phyloP scores from a whole-genome alignment of 805 yeast genomes.

The Yarrowia sp. region DNA sequence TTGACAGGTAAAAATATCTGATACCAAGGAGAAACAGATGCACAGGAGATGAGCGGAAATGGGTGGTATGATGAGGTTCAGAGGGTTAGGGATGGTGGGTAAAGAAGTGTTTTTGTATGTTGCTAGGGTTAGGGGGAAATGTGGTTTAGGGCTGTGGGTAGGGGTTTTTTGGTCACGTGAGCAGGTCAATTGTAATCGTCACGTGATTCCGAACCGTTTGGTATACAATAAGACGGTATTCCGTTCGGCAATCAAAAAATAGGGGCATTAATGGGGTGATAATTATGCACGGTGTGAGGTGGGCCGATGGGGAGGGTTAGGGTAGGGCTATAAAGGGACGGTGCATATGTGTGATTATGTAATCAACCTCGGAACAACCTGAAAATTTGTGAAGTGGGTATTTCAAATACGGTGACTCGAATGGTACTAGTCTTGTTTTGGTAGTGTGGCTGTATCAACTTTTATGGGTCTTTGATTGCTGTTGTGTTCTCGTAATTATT shows the following conservation, averaged over 20 bases:
- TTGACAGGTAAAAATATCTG: neutral
- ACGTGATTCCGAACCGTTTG: neutral
- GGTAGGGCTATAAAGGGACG: neutral
- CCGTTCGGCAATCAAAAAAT: neutral
- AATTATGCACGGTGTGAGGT: neutral
- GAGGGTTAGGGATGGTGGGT: neutral
- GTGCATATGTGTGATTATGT: neutral
- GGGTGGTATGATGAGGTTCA: neutral
- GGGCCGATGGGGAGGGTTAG: neutral
- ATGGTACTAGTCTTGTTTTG: neutral
- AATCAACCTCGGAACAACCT: neutral
- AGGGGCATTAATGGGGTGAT: conserved; percentile 22
- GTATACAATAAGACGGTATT: neutral
- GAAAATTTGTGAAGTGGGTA: neutral
- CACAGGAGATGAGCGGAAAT: too few species aligned
- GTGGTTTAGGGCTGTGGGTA: neutral
- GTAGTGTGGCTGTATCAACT: neutral
- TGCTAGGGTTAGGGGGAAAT: neutral
- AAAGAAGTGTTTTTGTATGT: too few species aligned
- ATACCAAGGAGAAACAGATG: too few species aligned
- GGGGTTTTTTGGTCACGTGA: neutral
- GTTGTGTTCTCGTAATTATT: too few species aligned
- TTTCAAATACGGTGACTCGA: neutral
- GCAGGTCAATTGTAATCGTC: neutral
- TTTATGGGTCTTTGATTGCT: too few species aligned